phyloP scores from a whole-genome alignment of 1,284 basidiomycete species.

The Cutaneotrichosporon mucoides region DNA sequence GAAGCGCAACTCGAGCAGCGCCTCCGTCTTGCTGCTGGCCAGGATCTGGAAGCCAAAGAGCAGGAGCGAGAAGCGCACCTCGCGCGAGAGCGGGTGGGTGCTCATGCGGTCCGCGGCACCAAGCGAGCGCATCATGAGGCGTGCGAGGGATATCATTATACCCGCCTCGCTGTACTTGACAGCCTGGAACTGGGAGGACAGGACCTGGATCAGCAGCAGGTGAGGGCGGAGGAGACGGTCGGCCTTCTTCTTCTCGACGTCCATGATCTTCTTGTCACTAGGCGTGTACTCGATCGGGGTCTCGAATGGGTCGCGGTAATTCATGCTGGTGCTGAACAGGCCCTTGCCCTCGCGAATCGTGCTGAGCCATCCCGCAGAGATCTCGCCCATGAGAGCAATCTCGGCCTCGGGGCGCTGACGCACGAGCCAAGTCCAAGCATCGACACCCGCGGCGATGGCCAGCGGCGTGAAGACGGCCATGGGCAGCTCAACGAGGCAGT shows the following conservation, averaged over 20 bases:
- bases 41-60: constrained; percentile 91
- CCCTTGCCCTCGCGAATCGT: constrained; percentile 74
- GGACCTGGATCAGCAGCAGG: constrained; percentile 75
- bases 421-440: constrained; percentile 96
- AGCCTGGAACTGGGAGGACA: constrained; percentile 91
- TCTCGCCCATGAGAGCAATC: constrained; percentile 74
- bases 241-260: constrained; percentile 66
- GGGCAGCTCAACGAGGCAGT: constrained; percentile 82
- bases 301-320: constrained; percentile 81
- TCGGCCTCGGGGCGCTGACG: constrained; percentile 75
- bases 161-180: constrained; percentile 81
- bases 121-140: constrained; percentile 74
- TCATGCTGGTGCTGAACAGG: constrained; percentile 72
- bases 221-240: constrained; percentile 77
- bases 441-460: constrained; percentile 78
- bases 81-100: constrained; percentile 85
- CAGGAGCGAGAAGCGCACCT: constrained; percentile 81
- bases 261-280: constrained; percentile 79
- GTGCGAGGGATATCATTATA: constrained; percentile 79
- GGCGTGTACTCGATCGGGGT: constrained; percentile 85
- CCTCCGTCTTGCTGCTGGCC: constrained; percentile 81
- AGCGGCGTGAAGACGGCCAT: constrained; percentile 85
- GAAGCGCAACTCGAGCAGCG: constrained; percentile 71
- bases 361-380: constrained; percentile 79
- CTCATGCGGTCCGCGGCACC: constrained; percentile 66